A percentile compares a stretch with the other conserved stretches of the same genome.
These are phyloP conservation scores for Globisporangium apiculatum DNA, from an alignment of 352 stramenopile genomes.

Conservation along the genomic window DNA sequence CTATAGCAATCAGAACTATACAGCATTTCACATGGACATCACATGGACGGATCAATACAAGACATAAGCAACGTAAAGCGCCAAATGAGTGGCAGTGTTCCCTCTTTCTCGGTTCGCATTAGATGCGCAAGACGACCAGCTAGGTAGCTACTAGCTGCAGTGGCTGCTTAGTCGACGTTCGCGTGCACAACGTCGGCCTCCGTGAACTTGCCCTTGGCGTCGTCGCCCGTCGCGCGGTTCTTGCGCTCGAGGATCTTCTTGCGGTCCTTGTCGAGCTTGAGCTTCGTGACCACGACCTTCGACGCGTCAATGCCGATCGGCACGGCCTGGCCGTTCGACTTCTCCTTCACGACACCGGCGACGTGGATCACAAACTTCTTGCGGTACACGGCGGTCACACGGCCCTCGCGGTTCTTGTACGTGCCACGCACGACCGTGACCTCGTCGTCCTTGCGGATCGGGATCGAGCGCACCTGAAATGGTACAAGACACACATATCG, in stretches of 20 bases:
- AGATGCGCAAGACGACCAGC: constrained; percentile 5
- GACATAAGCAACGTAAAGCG: too few species aligned
- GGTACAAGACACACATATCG: background rate
- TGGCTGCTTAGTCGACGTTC: constrained; percentile 77
- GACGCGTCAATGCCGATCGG: constrained; percentile 97
- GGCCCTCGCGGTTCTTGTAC: constrained; percentile 98
- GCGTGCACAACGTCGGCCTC: constrained; percentile 84
- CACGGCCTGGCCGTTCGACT: constrained; percentile 96
- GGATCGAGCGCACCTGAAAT: constrained; percentile 93
- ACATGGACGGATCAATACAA: too few species aligned
- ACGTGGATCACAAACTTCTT: constrained; percentile 99
- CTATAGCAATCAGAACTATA: too few species aligned
- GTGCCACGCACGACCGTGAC: constrained; percentile 96
- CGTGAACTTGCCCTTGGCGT: constrained; percentile 88
- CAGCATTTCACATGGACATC: too few species aligned
- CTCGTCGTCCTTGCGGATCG: constrained; percentile 99
- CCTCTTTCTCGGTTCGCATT: constrained; percentile 26
- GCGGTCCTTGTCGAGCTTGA: constrained; percentile 99
- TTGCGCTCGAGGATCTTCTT: constrained; percentile 99
- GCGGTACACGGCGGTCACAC: constrained; percentile 96
- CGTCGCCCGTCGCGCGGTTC: constrained; percentile 81
- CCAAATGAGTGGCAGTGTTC: constrained; percentile 11
- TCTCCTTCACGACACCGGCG: constrained; percentile 97
- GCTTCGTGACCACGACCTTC: constrained; percentile 99
- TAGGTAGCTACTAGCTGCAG: background rate